phyloP scores from a whole-genome alignment of 768 basidiomycete genomes.

The Brasilioporus rufonigricans region DNA sequence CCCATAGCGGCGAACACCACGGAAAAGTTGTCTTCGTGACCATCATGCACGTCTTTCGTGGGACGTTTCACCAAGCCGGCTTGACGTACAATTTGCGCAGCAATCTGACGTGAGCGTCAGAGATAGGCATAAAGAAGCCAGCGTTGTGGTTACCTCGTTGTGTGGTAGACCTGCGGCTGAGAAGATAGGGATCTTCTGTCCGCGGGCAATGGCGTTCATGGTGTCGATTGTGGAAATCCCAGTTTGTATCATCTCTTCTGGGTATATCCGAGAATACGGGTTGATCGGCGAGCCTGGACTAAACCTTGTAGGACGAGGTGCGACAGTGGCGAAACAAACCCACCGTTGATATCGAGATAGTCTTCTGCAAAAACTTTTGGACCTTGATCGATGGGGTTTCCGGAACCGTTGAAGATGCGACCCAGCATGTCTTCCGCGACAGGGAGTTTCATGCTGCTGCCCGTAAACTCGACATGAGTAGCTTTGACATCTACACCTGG shows the following conservation, averaged over 20 bases:
- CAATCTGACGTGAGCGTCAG: slow-evolving; percentile 63
- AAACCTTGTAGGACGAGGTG: slow-evolving; percentile 16
- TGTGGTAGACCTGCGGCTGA: slow-evolving; percentile 98
- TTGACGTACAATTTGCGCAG: slow-evolving; percentile 99
- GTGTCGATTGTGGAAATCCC: slow-evolving; percentile 98
- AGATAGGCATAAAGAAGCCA: slow-evolving; percentile 21
- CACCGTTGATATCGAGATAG: slow-evolving; percentile 98
- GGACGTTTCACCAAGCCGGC: slow-evolving; percentile 96
- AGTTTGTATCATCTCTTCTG: slow-evolving; percentile 99
- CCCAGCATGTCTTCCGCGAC: slow-evolving; percentile 99
- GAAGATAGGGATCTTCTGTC: slow-evolving; percentile 99
- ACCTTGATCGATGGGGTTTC: slow-evolving; percentile 96
- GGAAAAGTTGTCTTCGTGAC: slow-evolving; percentile 99
- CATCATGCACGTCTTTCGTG: slow-evolving; percentile 96
- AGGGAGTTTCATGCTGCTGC: slow-evolving; percentile 97
- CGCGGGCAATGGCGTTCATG: slow-evolving; percentile 99
- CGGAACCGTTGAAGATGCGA: slow-evolving; percentile 98
- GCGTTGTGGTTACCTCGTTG: slow-evolving; percentile 69
- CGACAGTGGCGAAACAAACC: slow-evolving; percentile 25
- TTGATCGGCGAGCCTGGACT: slow-evolving; percentile 91
- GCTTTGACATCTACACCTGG: slow-evolving; percentile 96
- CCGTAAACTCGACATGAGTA: slow-evolving; percentile 97
- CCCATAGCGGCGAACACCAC: slow-evolving; percentile 99
- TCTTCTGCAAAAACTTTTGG: slow-evolving; percentile 99
- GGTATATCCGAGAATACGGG: slow-evolving; percentile 97